Conservation (phyloP, 2,329 filamentous ascomycete species). For the Epichloe bromicola region DNA sequence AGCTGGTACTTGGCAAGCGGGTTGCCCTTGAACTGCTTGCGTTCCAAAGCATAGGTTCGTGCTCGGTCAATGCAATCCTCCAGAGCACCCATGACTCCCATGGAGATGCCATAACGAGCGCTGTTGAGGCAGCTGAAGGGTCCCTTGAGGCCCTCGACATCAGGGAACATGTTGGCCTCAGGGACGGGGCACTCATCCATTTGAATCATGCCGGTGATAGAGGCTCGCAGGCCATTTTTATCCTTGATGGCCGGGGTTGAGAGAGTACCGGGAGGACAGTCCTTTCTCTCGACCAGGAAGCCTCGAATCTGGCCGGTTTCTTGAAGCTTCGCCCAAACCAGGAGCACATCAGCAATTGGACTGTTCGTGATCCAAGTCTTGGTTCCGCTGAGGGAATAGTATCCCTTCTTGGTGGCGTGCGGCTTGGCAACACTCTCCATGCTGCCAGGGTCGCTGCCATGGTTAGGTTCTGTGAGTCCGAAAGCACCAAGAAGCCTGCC, state of each 20-base stretch:
- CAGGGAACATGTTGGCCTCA: conserved; percentile 85
- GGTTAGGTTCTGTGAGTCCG: conserved; percentile 83
- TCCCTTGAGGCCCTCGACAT: conserved; percentile 72
- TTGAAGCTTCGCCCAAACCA: conserved; percentile 89
- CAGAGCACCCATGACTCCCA: conserved; percentile 84
- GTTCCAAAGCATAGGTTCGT: conserved; percentile 76
- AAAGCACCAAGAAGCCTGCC: conserved; percentile 77
- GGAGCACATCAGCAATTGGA: conserved; percentile 70
- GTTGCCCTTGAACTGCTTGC: conserved; percentile 93
- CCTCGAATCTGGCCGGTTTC: conserved; percentile 89
- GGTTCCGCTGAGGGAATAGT: conserved; percentile 63
- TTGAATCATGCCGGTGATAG: conserved; percentile 95
- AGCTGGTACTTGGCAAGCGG: conserved; percentile 93
- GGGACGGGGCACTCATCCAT: conserved; percentile 83
- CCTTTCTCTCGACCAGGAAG: conserved; percentile 74
- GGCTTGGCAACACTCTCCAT: conserved; percentile 83
- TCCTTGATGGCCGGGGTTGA: conserved; percentile 88
- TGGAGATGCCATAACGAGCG: conserved; percentile 84
- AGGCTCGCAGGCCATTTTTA: conserved; percentile 88
- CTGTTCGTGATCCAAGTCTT: conserved; percentile 98
- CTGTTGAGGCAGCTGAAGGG: conserved; percentile 93
- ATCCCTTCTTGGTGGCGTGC: conserved; percentile 73
- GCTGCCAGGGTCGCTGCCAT: conserved; percentile 79
- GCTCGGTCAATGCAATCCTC: conserved; percentile 81
- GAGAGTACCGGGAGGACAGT: conserved; percentile 76